Evolutionary conservation across 2,329 filamentous ascomycete genomes (phyloP).

Genomic region (Phoma sp.): DNA sequence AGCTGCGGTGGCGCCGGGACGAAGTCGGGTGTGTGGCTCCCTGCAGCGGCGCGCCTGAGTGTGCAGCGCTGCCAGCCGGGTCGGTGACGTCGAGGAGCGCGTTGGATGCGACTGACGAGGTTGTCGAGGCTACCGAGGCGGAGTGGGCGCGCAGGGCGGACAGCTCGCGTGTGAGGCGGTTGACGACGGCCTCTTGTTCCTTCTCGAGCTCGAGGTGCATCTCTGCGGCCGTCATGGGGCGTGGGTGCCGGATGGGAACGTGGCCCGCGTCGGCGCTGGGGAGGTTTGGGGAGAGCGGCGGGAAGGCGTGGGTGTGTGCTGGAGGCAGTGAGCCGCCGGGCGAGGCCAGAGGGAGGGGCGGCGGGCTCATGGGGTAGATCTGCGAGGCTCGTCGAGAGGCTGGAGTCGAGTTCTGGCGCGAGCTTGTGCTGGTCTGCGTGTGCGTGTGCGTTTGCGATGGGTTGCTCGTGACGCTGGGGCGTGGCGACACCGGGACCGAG

Average conservation of each 20-base stretch:
- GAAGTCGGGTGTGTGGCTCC: slow-evolving; percentile 60
- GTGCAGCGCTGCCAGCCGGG: slow-evolving; percentile 46
- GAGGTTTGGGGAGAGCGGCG: slow-evolving; percentile 44
- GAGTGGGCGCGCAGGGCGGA: slow-evolving; percentile 77
- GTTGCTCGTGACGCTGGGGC: slow-evolving; percentile 27
- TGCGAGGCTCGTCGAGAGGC: slow-evolving; percentile 49
- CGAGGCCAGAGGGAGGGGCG: slow-evolving; percentile 50
- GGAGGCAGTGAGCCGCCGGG: slow-evolving; percentile 40
- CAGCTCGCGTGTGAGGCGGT: slow-evolving; percentile 89
- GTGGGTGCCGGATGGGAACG: slow-evolving; percentile 78
- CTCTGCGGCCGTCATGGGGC: slow-evolving; percentile 86
- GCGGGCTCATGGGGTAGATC: slow-evolving; percentile 55
- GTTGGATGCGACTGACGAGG: slow-evolving; percentile 61
- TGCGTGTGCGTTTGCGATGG: slow-evolving; percentile 30
- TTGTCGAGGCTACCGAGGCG: slow-evolving; percentile 66
- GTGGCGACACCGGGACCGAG: slow-evolving; percentile 50
- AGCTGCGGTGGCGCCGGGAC: slow-evolving; percentile 63
- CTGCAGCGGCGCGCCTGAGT: slow-evolving; percentile 48
- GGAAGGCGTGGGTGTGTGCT: slow-evolving; percentile 40
- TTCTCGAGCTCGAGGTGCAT: slow-evolving; percentile 90
- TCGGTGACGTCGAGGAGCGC: slow-evolving; percentile 56
- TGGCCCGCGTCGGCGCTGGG: slow-evolving; percentile 56
- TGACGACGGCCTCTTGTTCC: slow-evolving; percentile 94
- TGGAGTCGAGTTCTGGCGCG: slow-evolving; percentile 32
- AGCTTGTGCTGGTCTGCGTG: slow-evolving; percentile 24